Percentiles rank a stretch among this genome's conserved stretches.
These are phyloP conservation scores for Globisporangium cederbergense DNA, from an alignment of 352 stramenopile genomes.

Conservation along the genomic window DNA sequence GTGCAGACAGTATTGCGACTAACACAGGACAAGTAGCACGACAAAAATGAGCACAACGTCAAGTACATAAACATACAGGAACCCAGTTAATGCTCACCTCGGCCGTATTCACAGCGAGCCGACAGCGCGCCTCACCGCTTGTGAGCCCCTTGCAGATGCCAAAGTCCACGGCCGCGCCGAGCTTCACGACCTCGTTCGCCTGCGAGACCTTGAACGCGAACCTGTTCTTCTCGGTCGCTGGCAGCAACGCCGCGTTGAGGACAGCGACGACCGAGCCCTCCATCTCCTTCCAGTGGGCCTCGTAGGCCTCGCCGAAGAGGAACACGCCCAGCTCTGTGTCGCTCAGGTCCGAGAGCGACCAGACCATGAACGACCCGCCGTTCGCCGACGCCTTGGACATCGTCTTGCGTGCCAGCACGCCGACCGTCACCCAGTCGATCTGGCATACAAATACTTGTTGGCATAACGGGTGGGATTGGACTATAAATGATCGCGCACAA, in stretches of 20 bases:
- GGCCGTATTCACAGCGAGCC: conserved; percentile 67
- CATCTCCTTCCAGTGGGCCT: conserved; percentile 55
- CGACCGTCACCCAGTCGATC: conserved; percentile 83
- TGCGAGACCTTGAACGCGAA: conserved; percentile 79
- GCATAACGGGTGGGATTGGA: not conserved
- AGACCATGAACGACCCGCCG: conserved; percentile 77
- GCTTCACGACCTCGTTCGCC: conserved; percentile 50
- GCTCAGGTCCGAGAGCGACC: conserved; percentile 68
- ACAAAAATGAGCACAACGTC: not conserved
- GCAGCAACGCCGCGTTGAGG: conserved; percentile 63
- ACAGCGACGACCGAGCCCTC: conserved; percentile 66
- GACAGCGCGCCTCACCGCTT: conserved; percentile 52
- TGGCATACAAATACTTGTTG: conserved; percentile 14
- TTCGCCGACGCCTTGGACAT: conserved; percentile 62
- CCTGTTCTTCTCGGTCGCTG: conserved; percentile 65
- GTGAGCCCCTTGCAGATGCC: conserved; percentile 78
- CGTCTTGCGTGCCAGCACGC: conserved; percentile 68
- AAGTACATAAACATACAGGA: conserved; percentile 7
- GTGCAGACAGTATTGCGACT: conserved; percentile 76
- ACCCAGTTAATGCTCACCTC: conserved; percentile 35
- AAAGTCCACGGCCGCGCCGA: conserved; percentile 66
- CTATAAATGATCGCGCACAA: not conserved
- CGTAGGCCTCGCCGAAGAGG: conserved; percentile 72
- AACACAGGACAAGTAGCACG: not conserved
- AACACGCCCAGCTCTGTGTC: conserved; percentile 71